Conservation (phyloP, 2,329 filamentous ascomycete genomes). For the Westerdykella aurantiaca region DNA sequence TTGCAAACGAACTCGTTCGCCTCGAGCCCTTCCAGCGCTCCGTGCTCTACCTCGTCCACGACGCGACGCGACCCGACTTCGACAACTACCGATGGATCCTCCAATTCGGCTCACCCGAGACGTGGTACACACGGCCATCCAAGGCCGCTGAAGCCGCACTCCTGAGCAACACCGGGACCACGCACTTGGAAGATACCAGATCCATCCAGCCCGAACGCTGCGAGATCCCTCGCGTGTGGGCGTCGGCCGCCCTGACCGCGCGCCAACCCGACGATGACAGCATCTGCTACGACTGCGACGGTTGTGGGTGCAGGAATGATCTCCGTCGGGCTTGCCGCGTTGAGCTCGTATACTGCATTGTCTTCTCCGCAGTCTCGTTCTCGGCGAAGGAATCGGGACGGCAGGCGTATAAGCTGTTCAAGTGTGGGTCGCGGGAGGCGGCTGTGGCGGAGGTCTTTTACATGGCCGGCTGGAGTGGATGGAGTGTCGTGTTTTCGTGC, state of each 20-base stretch:
- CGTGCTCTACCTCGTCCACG: constrained; percentile 1
- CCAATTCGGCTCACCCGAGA: constrained; percentile 16
- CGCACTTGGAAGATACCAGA: too few species aligned
- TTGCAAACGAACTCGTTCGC: constrained; percentile 12
- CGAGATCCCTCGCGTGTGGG: constrained; percentile 16
- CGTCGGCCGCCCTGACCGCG: constrained; percentile 24
- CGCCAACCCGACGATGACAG: constrained; percentile 22
- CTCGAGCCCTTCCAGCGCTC: constrained; percentile 23
- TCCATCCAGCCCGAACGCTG: too few species aligned
- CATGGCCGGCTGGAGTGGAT: constrained; percentile 24
- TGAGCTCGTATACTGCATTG: constrained; percentile 20
- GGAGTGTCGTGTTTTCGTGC: constrained; percentile 29
- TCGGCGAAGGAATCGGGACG: constrained; percentile 9
- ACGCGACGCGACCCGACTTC: constrained; percentile 3
- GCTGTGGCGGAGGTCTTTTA: constrained; percentile 27
- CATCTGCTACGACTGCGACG: constrained; percentile 17
- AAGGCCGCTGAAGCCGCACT: background rate
- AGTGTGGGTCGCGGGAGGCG: constrained; percentile 29
- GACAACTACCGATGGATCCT: constrained; percentile 27
- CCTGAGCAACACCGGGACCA: background rate
- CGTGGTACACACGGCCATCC: constrained; percentile 19
- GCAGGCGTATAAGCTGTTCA: constrained; percentile 27
- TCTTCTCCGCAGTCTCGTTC: constrained; percentile 18
- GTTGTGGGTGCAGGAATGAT: background rate
- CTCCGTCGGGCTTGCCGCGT: background rate